phyloP scores from a whole-genome alignment of 371 early-diverging fungal genomes.

The Syncephalastrum sp. region DNA sequence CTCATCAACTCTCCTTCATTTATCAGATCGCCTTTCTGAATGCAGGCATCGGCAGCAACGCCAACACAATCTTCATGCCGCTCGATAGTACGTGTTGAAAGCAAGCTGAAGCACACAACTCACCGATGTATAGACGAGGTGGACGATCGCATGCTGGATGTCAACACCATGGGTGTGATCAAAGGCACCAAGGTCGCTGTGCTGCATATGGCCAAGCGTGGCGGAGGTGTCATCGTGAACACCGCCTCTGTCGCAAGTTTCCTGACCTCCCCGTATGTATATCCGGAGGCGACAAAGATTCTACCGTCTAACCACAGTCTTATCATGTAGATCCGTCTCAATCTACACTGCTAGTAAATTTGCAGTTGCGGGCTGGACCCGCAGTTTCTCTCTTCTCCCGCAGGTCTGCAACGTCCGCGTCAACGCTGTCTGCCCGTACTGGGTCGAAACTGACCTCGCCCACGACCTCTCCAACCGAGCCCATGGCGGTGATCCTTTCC shows the following conservation, averaged over 20 bases:
- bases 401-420: conserved; percentile 38
- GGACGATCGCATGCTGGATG: conserved; percentile 53
- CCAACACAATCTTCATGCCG: conserved; percentile 23
- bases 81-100: conserved; percentile 20
- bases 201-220: conserved; percentile 36
- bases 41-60: conserved; percentile 30
- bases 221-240: conserved; percentile 51
- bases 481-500: conserved; percentile 3
- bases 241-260: conserved; percentile 37
- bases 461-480: neutral
- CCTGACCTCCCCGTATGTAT: conserved; percentile 11
- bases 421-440: conserved; percentile 31
- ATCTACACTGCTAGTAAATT: conserved; percentile 24
- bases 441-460: conserved; percentile 18
- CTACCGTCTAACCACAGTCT: neutral
- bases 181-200: conserved; percentile 47
- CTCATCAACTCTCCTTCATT: too few relatives aligned
- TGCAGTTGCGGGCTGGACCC: conserved; percentile 25
- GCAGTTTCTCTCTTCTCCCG: conserved; percentile 17
- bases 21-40: conserved; percentile 20
- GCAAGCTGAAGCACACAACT: conserved; percentile 9
- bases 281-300: neutral
- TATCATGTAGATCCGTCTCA: conserved; percentile 6
- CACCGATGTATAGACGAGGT: conserved; percentile 10
- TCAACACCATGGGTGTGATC: conserved; percentile 69